These are phyloP conservation scores for Penicilliopsis zonata DNA, from an alignment of 495 filamentous ascomycete genomes.

Conservation along the genomic window DNA sequence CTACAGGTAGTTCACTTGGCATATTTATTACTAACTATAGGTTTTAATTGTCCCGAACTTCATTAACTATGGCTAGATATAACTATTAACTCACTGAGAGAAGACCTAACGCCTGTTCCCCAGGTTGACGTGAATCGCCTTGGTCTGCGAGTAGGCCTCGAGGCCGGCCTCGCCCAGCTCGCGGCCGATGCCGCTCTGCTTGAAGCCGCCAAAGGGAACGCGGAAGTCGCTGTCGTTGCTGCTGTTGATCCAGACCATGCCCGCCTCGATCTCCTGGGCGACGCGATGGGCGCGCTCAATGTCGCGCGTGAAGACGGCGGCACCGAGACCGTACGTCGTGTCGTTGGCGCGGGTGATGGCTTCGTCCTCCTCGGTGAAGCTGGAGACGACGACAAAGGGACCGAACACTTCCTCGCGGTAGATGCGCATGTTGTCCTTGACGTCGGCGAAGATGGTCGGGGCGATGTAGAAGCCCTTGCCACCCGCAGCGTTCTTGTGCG, in stretches of 20 bases:
- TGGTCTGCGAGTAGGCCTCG: conserved; percentile 55
- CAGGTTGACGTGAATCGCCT: conserved; percentile 63
- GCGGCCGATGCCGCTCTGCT: conserved; percentile 74
- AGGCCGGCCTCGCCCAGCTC: conserved; percentile 69
- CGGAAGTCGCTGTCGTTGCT: conserved; percentile 52
- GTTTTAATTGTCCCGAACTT: no score
- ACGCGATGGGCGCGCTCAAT: conserved; percentile 46
- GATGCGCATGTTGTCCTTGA: conserved; percentile 42
- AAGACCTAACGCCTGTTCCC: conserved; percentile 20
- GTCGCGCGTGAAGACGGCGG: conserved; percentile 61
- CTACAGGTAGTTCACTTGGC: no score
- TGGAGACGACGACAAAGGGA: conserved; percentile 45
- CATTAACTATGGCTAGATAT: no score
- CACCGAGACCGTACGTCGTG: conserved; percentile 53
- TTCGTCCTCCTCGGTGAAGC: conserved; percentile 44
- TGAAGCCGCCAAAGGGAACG: conserved; percentile 75
- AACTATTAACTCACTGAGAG: no score
- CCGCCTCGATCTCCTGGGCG: conserved; percentile 47
- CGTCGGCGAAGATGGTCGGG: conserved; percentile 50
- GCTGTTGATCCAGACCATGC: conserved; percentile 65
- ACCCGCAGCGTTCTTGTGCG: conserved; percentile 12
- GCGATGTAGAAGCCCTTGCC: conserved; percentile 42
- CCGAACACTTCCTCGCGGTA: conserved; percentile 54
- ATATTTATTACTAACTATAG: no score
- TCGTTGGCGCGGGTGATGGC: conserved; percentile 55